Conservation (phyloP, 805 yeast species). For the Candida corydali region DNA sequence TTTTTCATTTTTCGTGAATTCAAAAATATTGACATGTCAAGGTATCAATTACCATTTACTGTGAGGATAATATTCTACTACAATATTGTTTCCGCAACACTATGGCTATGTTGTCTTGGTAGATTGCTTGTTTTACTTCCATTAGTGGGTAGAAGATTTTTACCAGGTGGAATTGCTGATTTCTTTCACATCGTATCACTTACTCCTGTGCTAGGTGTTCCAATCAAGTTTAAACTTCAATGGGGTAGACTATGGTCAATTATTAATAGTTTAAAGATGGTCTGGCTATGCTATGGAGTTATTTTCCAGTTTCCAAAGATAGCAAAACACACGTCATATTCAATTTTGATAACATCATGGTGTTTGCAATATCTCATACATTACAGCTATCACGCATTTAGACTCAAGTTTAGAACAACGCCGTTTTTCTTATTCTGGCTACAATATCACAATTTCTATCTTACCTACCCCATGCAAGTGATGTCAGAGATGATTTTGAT, state of each 20-base stretch:
- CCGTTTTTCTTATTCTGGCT: constrained; percentile 35
- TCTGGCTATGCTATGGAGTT: constrained; percentile 38
- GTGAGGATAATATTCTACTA: constrained; percentile 30
- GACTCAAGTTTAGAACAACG: constrained; percentile 29
- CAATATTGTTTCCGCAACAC: constrained; percentile 30
- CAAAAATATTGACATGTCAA: constrained; percentile 19
- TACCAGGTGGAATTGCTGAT: constrained; percentile 72
- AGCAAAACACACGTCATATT: constrained; percentile 40
- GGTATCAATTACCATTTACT: constrained; percentile 34
- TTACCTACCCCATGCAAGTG: constrained; percentile 30
- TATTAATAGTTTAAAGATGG: constrained; percentile 27
- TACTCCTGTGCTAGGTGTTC: constrained; percentile 17
- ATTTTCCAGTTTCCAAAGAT: constrained; percentile 38
- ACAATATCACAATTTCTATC: constrained; percentile 29
- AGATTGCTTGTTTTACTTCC: constrained; percentile 55
- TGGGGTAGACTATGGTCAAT: constrained; percentile 24
- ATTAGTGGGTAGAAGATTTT: constrained; percentile 57
- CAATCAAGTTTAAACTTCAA: constrained; percentile 3
- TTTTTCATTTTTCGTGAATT: constrained; percentile 1
- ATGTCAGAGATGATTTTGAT: constrained; percentile 31
- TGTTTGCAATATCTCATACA: constrained; percentile 29
- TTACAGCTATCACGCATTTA: constrained; percentile 32
- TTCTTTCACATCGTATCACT: constrained; percentile 46
- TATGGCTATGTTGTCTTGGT: constrained; percentile 47
- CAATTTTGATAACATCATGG: constrained; percentile 35